phyloP scores from a whole-genome alignment of 108 stramenopile species.

The Nitzschia sp. region DNA sequence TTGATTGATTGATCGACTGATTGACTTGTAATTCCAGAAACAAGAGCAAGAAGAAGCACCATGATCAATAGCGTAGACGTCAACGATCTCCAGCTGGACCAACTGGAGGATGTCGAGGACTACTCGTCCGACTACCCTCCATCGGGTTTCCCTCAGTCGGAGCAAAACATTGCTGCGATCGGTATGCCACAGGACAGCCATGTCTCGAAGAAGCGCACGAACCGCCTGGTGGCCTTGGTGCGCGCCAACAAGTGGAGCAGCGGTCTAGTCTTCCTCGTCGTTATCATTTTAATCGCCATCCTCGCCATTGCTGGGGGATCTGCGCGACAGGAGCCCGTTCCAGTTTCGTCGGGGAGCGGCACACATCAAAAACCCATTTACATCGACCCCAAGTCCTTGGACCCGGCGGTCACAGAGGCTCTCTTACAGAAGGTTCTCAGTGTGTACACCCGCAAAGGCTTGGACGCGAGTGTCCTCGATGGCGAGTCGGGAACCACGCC shows the following conservation, averaged over 20 bases:
- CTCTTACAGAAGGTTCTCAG: conserved; percentile 10
- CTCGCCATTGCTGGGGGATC: conserved; percentile 13
- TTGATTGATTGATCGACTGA: too few species aligned
- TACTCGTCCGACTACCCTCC: conserved; percentile 36
- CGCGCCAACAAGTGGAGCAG: conserved; percentile 25
- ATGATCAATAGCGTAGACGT: conserved; percentile 13
- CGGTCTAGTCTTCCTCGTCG: conserved; percentile 6
- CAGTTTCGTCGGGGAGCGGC: not conserved
- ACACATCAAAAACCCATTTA: conserved; percentile 5
- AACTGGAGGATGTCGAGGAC: conserved; percentile 44
- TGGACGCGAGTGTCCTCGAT: conserved; percentile 25
- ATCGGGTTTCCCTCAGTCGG: conserved; percentile 14
- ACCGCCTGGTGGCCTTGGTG: conserved; percentile 14
- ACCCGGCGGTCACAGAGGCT: conserved; percentile 1
- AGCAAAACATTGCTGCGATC: conserved; percentile 22
- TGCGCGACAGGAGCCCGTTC: not conserved
- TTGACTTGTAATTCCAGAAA: too few species aligned
- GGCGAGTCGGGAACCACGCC: conserved; percentile 21
- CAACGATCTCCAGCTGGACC: conserved; percentile 24
- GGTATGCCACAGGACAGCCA: not conserved
- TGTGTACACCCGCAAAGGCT: conserved; percentile 22
- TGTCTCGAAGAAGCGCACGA: conserved; percentile 6
- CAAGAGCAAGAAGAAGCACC: too few species aligned
- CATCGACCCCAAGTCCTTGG: conserved; percentile 12
- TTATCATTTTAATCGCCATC: conserved; percentile 21